phyloP scores from a whole-genome alignment of 306 rosid genomes.

The Rosa chinensis region DNA sequence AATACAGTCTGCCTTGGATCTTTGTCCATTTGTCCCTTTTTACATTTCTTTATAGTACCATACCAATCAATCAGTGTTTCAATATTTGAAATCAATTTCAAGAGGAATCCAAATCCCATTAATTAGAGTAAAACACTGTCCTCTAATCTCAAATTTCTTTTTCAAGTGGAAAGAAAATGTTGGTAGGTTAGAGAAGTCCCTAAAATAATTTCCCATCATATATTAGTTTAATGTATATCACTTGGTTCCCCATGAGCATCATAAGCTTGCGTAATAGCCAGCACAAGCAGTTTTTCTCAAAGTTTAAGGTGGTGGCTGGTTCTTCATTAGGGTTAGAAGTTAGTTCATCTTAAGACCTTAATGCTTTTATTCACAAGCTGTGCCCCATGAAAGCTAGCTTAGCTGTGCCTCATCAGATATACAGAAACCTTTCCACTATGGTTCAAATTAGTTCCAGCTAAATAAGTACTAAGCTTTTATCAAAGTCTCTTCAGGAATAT shows the following conservation, averaged over 20 bases:
- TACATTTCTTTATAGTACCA: not conserved
- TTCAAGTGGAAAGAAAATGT: slow-evolving; percentile 5
- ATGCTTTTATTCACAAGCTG: not conserved
- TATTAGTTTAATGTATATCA: not conserved
- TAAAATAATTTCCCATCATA: not conserved
- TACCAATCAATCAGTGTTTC: not conserved
- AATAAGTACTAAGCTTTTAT: not conserved
- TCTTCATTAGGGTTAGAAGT: slow-evolving; percentile 3
- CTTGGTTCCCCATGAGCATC: not conserved
- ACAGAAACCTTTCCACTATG: not conserved
- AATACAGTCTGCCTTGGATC: not conserved
- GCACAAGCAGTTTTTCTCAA: not conserved
- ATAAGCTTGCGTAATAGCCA: slow-evolving; percentile 1
- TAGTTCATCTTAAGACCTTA: not conserved
- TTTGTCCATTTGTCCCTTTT: slow-evolving; percentile 13
- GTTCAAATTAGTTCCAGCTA: not conserved
- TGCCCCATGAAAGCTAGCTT: not conserved
- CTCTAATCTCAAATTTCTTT: not conserved
- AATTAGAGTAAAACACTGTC: not conserved
- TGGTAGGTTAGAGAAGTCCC: not conserved
- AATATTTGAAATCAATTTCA: not conserved
- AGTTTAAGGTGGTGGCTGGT: slow-evolving; percentile 1
- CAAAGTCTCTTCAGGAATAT: not conserved
- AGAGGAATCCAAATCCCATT: not conserved
- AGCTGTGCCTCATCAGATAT: not conserved